A percentile compares a stretch with the other conserved stretches of the same genome.
These are phyloP conservation scores for Brettanomyces naardenensis DNA, from an alignment of 805 yeast genomes.

Conservation along the genomic window DNA sequence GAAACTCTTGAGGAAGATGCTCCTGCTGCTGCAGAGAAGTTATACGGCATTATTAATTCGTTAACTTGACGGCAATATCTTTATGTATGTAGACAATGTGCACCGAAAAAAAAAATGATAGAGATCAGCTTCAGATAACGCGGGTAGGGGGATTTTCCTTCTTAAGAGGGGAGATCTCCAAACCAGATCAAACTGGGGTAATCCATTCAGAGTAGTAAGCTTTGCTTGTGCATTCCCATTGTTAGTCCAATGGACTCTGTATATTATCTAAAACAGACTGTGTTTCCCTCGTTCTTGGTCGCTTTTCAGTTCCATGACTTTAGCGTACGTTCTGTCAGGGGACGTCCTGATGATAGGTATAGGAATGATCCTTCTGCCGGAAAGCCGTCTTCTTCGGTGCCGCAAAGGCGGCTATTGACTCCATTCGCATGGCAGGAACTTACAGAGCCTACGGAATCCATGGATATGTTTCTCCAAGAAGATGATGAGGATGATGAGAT, in stretches of 20 bases:
- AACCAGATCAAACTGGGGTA: too few species aligned
- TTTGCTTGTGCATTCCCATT: too few species aligned
- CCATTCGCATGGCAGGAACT: slow-evolving; percentile 18
- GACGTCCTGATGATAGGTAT: slow-evolving; percentile 11
- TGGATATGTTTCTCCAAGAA: slow-evolving; percentile 15
- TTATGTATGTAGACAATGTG: too few species aligned
- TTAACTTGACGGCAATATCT: too few species aligned
- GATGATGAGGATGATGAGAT: slow-evolving; percentile 14
- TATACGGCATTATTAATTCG: slow-evolving; percentile 8
- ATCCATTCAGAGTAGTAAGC: too few species aligned
- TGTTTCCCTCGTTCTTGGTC: slow-evolving; percentile 18
- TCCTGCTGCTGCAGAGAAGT: slow-evolving; percentile 14
- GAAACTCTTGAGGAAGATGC: slow-evolving; percentile 44
- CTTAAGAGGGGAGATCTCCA: too few species aligned
- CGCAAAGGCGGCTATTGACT: slow-evolving; percentile 12
- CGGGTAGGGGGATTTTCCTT: too few species aligned
- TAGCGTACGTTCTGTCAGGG: slow-evolving; percentile 8
- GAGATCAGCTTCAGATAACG: too few species aligned
- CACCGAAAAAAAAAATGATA: too few species aligned
- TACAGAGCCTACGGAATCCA: slow-evolving; percentile 18
- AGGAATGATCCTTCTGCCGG: not conserved
- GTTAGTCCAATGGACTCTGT: too few species aligned
- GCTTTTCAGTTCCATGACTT: slow-evolving; percentile 15
- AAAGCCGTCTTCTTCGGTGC: not conserved
- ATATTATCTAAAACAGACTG: slow-evolving; percentile 18